Conservation (phyloP, 1,284 basidiomycete genomes). For the Microbotryum intermedium region DNA sequence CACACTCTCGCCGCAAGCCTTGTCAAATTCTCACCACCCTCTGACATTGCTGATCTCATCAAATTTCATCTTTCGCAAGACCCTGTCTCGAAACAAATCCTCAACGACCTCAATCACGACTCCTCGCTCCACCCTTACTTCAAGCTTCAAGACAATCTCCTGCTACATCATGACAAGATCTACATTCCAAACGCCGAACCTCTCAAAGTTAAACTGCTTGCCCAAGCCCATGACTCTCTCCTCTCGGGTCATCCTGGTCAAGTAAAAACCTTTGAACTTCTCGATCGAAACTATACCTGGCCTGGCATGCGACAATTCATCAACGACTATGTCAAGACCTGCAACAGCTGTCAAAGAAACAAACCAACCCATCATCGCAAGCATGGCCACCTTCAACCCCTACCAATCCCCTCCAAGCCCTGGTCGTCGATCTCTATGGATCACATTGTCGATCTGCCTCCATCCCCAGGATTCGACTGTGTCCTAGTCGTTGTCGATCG, state of each 20-base stretch:
- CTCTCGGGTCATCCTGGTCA: conserved; percentile 36
- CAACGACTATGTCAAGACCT: conserved; percentile 37
- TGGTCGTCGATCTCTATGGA: no score
- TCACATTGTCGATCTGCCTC: no score
- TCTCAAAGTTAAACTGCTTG: conserved; percentile 28
- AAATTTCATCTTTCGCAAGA: neutral
- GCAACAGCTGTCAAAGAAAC: no score
- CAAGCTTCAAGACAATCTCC: neutral
- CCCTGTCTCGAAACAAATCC: neutral
- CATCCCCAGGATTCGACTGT: conserved; percentile 37
- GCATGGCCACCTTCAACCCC: no score
- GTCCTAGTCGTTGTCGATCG: conserved; percentile 43
- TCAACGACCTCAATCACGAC: neutral
- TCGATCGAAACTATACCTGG: conserved; percentile 36
- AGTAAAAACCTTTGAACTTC: conserved; percentile 36
- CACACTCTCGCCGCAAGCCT: no score
- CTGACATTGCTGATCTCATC: neutral
- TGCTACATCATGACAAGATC: conserved; percentile 20
- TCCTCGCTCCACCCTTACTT: neutral
- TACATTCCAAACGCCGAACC: conserved; percentile 37
- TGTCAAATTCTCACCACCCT: neutral
- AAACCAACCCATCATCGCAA: no score
- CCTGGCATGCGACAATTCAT: conserved; percentile 35
- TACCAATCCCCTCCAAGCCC: no score
- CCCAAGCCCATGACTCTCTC: conserved; percentile 33